Evolutionary conservation across 2,329 filamentous ascomycete genomes (phyloP).

Genomic region (Botrytis fabae): DNA sequence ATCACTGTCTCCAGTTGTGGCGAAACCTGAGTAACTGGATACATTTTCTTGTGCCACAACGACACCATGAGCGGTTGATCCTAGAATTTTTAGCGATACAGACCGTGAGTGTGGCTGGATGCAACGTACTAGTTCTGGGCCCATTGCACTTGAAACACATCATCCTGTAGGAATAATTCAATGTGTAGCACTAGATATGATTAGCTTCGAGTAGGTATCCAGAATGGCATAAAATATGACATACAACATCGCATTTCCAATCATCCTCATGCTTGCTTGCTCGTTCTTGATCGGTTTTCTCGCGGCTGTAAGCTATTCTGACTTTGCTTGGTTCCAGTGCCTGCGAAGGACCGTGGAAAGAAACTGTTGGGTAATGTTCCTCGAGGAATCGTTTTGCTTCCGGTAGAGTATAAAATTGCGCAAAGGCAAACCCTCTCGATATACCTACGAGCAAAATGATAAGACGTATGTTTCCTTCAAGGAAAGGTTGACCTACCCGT

Average conservation of each 20-base stretch:
- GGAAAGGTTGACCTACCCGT: slow-evolving; percentile 47
- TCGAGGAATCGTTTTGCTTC: slow-evolving; percentile 55
- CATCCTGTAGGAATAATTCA: slow-evolving; percentile 57
- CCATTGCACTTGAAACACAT: slow-evolving; percentile 61
- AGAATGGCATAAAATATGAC: slow-evolving; percentile 19
- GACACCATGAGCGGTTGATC: slow-evolving; percentile 39
- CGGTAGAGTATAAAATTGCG: slow-evolving; percentile 51
- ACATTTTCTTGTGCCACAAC: slow-evolving; percentile 43
- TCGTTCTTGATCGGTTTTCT: slow-evolving; percentile 50
- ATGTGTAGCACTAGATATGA: slow-evolving; percentile 50
- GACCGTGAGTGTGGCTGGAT: background rate
- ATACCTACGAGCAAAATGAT: slow-evolving; percentile 44
- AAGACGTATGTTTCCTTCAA: slow-evolving; percentile 22
- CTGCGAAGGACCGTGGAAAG: slow-evolving; percentile 47
- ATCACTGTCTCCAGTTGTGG: slow-evolving; percentile 56
- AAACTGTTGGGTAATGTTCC: slow-evolving; percentile 50
- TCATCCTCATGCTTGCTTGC: slow-evolving; percentile 52
- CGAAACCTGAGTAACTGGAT: slow-evolving; percentile 45
- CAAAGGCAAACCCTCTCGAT: slow-evolving; percentile 57
- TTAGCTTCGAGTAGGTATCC: slow-evolving; percentile 24
- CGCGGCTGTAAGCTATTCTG: slow-evolving; percentile 53
- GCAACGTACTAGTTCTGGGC: slow-evolving; percentile 50
- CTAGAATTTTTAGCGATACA: slow-evolving; percentile 37
- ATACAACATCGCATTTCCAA: slow-evolving; percentile 56
- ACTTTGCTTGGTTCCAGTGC: slow-evolving; percentile 43